Evolutionary conservation across 23 red algal species (phyloP).

Genomic region (Agarophyton chilense): DNA sequence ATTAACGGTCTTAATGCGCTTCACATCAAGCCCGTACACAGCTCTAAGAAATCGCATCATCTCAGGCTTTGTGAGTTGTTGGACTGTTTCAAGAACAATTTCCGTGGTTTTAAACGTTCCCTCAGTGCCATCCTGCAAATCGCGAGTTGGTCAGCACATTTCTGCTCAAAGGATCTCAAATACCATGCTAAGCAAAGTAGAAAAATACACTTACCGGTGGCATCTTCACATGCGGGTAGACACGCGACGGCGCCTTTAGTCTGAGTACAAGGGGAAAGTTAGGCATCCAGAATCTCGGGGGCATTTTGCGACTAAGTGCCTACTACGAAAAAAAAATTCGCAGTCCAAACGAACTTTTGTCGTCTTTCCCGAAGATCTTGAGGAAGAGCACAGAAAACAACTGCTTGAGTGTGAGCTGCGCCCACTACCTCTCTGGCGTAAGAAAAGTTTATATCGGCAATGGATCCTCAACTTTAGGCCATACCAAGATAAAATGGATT

Average conservation of each 20-base stretch:
- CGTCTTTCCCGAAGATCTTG: too few relatives aligned
- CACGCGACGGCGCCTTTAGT: conserved; percentile 34
- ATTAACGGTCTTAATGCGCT: conserved; percentile 61
- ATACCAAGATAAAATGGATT: too few relatives aligned
- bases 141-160: neutral
- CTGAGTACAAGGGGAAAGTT: conserved; percentile 68
- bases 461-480: too few relatives aligned
- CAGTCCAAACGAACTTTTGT: too few relatives aligned
- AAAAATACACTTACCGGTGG: conserved; percentile 49
- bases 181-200: neutral
- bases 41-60: conserved; percentile 55
- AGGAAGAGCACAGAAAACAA: too few relatives aligned
- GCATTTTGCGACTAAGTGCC: conserved; percentile 55
- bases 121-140: conserved; percentile 38
- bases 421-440: too few relatives aligned
- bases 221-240: conserved; percentile 33
- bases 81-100: conserved; percentile 68
- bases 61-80: conserved; percentile 66
- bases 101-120: conserved; percentile 79
- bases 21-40: conserved; percentile 77
- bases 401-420: too few relatives aligned
- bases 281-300: conserved; percentile 74
- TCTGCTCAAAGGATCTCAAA: neutral
- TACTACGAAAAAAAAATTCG: too few relatives aligned
- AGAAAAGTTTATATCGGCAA: too few relatives aligned